Conservation (phyloP, 2,329 filamentous ascomycete species). For the Colletotrichum noveboracense region DNA sequence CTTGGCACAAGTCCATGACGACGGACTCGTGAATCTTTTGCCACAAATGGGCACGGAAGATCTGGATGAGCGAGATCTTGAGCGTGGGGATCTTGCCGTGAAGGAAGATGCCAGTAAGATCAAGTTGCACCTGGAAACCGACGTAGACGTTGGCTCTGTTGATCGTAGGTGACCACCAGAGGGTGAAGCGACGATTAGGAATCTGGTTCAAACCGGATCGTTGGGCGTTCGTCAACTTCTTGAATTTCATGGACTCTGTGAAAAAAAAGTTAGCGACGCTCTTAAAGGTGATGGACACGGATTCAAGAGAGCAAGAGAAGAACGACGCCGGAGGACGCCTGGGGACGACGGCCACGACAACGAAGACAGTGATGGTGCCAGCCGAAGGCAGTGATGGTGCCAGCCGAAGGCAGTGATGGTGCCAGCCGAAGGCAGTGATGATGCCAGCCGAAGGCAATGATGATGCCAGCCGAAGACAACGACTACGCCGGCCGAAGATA, state of each 20-base stretch:
- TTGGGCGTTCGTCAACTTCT: conserved; percentile 97
- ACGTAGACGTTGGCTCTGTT: conserved; percentile 98
- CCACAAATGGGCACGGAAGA: conserved; percentile 99
- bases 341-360: background rate
- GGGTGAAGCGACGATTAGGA: conserved; percentile 95
- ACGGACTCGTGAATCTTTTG: conserved; percentile 99
- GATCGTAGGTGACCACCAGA: conserved; percentile 97
- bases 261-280: background rate
- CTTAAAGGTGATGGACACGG: background rate
- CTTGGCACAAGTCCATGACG: conserved; percentile 98
- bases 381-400: background rate
- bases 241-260: conserved; percentile 85
- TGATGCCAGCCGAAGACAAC: background rate
- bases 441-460: background rate
- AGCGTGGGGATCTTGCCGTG: conserved; percentile 98
- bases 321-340: background rate
- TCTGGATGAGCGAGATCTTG: conserved; percentile 98
- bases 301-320: background rate
- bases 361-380: background rate
- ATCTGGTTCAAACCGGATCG: conserved; percentile 97
- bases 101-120: conserved; percentile 97
- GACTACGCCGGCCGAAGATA: too few species aligned
- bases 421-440: background rate
- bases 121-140: conserved; percentile 98
- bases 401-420: background rate